Percentiles rank a stretch among this genome's conserved stretches.
These are phyloP conservation scores for Fraxinus albicans DNA, from an alignment of 305 asterid species.

Conservation along the genomic window DNA sequence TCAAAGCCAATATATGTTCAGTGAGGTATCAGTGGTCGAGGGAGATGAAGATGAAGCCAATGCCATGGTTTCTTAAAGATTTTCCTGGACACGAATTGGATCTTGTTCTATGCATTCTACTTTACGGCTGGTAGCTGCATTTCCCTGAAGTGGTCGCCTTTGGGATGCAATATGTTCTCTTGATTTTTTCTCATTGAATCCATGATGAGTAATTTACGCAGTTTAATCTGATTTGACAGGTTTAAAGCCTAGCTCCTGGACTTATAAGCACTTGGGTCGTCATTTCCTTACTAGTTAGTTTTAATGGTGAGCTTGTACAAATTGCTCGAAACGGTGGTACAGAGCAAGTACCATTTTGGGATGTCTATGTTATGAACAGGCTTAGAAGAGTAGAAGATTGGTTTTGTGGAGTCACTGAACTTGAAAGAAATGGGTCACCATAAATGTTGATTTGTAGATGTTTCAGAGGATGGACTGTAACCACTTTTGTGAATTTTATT, in stretches of 20 bases:
- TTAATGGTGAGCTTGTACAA: no score
- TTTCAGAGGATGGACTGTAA: no score
- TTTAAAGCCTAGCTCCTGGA: neutral
- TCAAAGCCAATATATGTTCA: conserved; percentile 88
- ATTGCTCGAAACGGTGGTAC: no score
- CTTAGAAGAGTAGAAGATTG: no score
- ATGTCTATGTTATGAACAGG: no score
- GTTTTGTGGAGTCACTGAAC: no score
- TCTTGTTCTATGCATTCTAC: neutral
- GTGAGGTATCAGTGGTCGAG: conserved; percentile 56
- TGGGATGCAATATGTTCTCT: neutral
- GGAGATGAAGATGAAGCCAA: conserved; percentile 56
- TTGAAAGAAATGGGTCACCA: no score
- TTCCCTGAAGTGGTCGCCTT: neutral
- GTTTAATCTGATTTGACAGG: neutral
- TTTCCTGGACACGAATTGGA: neutral
- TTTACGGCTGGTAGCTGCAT: neutral
- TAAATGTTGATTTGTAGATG: no score
- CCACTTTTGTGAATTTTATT: no score
- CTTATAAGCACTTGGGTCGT: neutral
- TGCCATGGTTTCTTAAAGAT: conserved; percentile 58
- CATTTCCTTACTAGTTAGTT: no score
- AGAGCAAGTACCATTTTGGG: no score
- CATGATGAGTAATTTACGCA: neutral
- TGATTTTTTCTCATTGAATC: neutral